A percentile compares a stretch with the other conserved stretches of the same genome.
Evolutionary conservation across 108 stramenopile species (phyloP).

Genomic region (Cyclotella atomus): DNA sequence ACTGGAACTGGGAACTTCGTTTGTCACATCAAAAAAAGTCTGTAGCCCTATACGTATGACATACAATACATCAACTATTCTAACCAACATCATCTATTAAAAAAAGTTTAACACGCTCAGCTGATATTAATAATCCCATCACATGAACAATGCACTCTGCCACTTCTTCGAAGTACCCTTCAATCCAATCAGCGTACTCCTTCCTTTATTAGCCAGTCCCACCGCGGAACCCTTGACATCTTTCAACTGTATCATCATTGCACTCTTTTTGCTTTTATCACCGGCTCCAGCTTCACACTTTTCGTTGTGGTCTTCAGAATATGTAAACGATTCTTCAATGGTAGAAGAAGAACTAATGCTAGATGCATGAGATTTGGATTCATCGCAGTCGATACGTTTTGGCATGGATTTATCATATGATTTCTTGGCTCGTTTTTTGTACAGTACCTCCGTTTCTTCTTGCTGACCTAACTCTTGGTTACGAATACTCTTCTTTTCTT

Average conservation of each 20-base stretch:
- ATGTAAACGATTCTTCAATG: not conserved
- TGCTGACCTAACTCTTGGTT: not conserved
- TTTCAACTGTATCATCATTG: constrained; percentile 7
- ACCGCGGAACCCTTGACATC: constrained; percentile 31
- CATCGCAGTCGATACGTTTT: constrained; percentile 20
- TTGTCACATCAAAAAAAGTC: too few species aligned
- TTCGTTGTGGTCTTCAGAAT: constrained; percentile 20
- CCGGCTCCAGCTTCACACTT: constrained; percentile 1
- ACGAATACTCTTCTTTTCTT: not conserved
- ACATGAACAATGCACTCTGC: constrained; percentile 54
- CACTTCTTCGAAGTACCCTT: constrained; percentile 42
- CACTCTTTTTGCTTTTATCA: constrained; percentile 10
- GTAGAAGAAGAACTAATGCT: constrained; percentile 32
- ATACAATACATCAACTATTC: too few species aligned
- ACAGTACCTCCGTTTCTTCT: constrained; percentile 34
- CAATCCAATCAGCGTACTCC: constrained; percentile 33
- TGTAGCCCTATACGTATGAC: too few species aligned
- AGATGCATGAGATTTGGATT: constrained; percentile 43
- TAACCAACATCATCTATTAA: too few species aligned
- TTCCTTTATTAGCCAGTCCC: constrained; percentile 17
- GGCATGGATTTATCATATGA: constrained; percentile 34
- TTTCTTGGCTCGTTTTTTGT: too few species aligned
- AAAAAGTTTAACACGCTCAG: too few species aligned
- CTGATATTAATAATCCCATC: too few species aligned
- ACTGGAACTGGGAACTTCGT: too few species aligned